A percentile compares a stretch with the other conserved stretches of the same genome.
Conservation (phyloP, 1,284 basidiomycete genomes). For the Sphagnurus paluster region DNA sequence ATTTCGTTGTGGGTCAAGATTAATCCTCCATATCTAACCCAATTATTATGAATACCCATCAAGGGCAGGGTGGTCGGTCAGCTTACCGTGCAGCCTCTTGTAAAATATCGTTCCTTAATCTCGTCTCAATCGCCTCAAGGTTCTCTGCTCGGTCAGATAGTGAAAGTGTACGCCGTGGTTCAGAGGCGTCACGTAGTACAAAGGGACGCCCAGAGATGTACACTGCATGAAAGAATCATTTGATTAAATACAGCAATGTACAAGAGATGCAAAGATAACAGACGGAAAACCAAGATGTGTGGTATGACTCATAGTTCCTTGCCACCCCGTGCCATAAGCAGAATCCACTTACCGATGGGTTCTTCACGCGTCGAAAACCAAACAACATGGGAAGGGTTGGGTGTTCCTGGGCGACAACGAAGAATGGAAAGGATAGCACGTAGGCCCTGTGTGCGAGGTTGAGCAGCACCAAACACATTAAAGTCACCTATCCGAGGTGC, state of each 20-base stretch:
- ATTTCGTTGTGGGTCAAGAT: constrained; percentile 93
- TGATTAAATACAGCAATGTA: constrained; percentile 14
- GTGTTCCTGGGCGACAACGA: constrained; percentile 68
- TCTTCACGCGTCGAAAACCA: constrained; percentile 88
- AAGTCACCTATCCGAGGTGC: constrained; percentile 74
- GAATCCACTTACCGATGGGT: constrained; percentile 60
- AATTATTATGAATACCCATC: constrained; percentile 2
- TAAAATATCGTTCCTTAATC: constrained; percentile 93
- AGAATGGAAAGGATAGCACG: constrained; percentile 90
- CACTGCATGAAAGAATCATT: constrained; percentile 42
- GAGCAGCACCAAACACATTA: constrained; percentile 92
- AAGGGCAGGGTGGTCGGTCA: constrained; percentile 2
- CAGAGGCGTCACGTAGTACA: constrained; percentile 90
- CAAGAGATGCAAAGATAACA: constrained; percentile 4
- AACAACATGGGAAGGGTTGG: constrained; percentile 69
- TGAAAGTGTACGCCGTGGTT: constrained; percentile 79
- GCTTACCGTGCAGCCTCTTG: constrained; percentile 77
- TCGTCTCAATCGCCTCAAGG: constrained; percentile 91
- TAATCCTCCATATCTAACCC: constrained; percentile 79
- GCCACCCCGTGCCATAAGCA: neutral
- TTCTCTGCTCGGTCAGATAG: constrained; percentile 93
- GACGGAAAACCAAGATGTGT: constrained; percentile 5
- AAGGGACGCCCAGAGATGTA: constrained; percentile 96
- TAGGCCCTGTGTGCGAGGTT: constrained; percentile 92
- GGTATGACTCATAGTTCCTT: neutral